phyloP scores from a whole-genome alignment of 768 basidiomycete genomes.

The Cyclocybe aegerita region DNA sequence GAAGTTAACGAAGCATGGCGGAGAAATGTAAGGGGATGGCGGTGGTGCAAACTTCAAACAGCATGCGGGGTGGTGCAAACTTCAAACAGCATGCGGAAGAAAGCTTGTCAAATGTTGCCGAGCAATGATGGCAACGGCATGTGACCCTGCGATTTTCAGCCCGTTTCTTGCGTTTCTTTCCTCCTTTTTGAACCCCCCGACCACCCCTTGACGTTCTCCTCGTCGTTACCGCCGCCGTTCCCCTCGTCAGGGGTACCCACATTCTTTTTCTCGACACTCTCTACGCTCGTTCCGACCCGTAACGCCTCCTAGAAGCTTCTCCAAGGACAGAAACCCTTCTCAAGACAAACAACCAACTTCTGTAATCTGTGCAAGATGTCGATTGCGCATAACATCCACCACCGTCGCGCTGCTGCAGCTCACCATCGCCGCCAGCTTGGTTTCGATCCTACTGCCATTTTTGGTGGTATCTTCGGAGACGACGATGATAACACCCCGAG shows the following conservation, averaged over 20 bases:
- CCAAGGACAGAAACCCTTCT: too few species aligned
- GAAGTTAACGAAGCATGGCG: too few species aligned
- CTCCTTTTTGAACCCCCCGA: not conserved
- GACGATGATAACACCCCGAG: too few species aligned
- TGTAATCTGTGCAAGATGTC: slow-evolving; percentile 1
- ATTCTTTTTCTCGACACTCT: slow-evolving; percentile 4
- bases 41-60: too few species aligned
- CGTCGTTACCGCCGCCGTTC: slow-evolving; percentile 1
- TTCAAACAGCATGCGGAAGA: too few species aligned
- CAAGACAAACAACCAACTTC: too few species aligned
- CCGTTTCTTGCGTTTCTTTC: not conserved
- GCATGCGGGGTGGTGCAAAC: too few species aligned
- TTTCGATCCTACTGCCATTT: slow-evolving; percentile 10
- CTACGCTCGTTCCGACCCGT: not conserved
- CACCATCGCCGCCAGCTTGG: slow-evolving; percentile 12
- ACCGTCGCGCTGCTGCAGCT: slow-evolving; percentile 16
- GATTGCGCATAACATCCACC: slow-evolving; percentile 4
- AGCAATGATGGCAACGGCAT: slow-evolving; percentile 5
- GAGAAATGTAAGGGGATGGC: too few species aligned
- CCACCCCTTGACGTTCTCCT: slow-evolving; percentile 2
- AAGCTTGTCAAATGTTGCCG: not conserved
- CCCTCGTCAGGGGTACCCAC: slow-evolving; percentile 6
- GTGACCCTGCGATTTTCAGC: slow-evolving; percentile 3
- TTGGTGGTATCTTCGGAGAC: not conserved
- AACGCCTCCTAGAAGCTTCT: too few species aligned